Percentiles rank a stretch among this genome's conserved stretches.
These are phyloP conservation scores for Ascochyta viciae-villosae DNA, from an alignment of 2,329 filamentous ascomycete species.

Conservation along the genomic window DNA sequence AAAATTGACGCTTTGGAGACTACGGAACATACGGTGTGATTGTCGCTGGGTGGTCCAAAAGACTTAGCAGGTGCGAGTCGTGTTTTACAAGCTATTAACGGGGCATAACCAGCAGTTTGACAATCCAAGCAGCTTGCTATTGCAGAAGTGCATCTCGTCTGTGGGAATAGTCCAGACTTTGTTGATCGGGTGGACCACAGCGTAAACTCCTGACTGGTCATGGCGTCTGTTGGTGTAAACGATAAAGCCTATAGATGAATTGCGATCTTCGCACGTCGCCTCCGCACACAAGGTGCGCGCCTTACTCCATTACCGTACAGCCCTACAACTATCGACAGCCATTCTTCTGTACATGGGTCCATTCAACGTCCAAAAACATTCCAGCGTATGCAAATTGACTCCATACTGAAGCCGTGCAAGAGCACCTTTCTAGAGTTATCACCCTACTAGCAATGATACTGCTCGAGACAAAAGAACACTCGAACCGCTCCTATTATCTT, in stretches of 20 bases:
- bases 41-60: not conserved
- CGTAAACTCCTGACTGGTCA: not conserved
- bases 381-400: too few relatives aligned
- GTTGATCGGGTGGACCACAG: not conserved
- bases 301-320: too few relatives aligned
- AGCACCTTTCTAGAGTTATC: too few relatives aligned
- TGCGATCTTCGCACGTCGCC: not conserved
- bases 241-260: not conserved
- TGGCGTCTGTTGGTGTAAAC: not conserved
- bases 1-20: not conserved
- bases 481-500: too few relatives aligned
- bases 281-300: not conserved
- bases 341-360: too few relatives aligned
- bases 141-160: not conserved
- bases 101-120: not conserved
- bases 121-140: not conserved
- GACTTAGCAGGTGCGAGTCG: not conserved
- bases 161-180: not conserved
- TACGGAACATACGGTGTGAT: not conserved
- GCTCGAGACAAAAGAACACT: too few relatives aligned
- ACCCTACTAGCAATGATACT: too few relatives aligned
- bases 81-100: not conserved
- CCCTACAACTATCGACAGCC: too few relatives aligned
- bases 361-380: too few relatives aligned
- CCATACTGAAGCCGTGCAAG: too few relatives aligned